Conservation (phyloP, 1,284 basidiomycete species). For the Cryptococcus jaspeensis region DNA sequence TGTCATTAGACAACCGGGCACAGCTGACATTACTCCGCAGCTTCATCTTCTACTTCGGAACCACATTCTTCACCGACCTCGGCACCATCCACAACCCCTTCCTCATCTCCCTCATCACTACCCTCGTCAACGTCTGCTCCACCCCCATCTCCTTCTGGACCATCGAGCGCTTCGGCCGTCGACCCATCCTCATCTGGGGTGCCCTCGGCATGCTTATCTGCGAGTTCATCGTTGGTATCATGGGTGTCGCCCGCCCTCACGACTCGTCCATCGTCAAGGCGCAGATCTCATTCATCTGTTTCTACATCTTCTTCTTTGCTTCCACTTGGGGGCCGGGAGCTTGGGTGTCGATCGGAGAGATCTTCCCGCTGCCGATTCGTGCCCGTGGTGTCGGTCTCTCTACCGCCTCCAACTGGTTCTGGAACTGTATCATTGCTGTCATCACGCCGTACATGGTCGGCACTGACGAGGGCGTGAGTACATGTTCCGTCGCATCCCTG, state of each 20-base stretch:
- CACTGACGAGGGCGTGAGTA: conserved; percentile 30
- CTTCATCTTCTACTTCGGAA: conserved; percentile 69
- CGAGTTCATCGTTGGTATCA: conserved; percentile 67
- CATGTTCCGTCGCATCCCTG: background rate
- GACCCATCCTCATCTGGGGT: conserved; percentile 69
- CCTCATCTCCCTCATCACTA: conserved; percentile 71
- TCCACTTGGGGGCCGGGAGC: conserved; percentile 78
- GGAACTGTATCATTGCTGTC: conserved; percentile 44
- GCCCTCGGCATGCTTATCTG: conserved; percentile 68
- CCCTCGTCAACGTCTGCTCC: conserved; percentile 67
- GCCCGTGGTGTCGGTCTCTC: conserved; percentile 79
- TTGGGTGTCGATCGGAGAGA: conserved; percentile 58
- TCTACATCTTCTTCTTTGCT: conserved; percentile 79
- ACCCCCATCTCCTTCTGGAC: conserved; percentile 51
- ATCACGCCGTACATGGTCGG: conserved; percentile 70
- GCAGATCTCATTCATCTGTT: conserved; percentile 35
- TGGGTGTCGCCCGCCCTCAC: conserved; percentile 54
- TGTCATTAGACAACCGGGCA: too few species aligned
- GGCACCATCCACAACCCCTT: conserved; percentile 68
- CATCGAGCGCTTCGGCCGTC: conserved; percentile 62
- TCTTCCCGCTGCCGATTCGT: conserved; percentile 79
- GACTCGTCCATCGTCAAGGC: conserved; percentile 39
- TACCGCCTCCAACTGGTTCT: conserved; percentile 65
- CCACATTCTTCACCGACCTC: conserved; percentile 54
- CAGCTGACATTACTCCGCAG: conserved; percentile 56